A percentile compares a stretch with the other conserved stretches of the same genome.
Evolutionary conservation across 1,139 yeast species (phyloP).

Genomic region (Candida gigantensis): DNA sequence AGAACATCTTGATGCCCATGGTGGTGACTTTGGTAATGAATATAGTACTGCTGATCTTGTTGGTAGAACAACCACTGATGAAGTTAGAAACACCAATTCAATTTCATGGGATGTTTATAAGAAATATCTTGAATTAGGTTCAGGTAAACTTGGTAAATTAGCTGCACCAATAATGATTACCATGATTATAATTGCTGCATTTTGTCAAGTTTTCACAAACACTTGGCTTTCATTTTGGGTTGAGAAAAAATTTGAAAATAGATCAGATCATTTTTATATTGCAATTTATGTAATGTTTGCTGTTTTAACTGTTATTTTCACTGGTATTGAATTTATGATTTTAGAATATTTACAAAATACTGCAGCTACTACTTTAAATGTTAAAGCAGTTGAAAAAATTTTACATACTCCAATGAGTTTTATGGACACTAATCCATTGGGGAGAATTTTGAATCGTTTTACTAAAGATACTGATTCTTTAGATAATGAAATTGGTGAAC

Average conservation of each 20-base stretch:
- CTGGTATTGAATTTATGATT: conserved; percentile 52
- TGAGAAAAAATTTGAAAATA: conserved; percentile 27
- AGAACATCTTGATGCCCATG: too few relatives aligned
- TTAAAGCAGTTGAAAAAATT: conserved; percentile 36
- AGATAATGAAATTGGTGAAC: conserved; percentile 50
- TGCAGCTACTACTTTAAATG: conserved; percentile 39
- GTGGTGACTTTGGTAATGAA: not conserved
- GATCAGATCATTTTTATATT: conserved; percentile 30
- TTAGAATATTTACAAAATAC: conserved; percentile 55
- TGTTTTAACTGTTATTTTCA: conserved; percentile 46
- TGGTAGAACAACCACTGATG: conserved; percentile 37
- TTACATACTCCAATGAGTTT: conserved; percentile 49
- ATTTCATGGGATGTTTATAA: conserved; percentile 38
- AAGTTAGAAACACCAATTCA: conserved; percentile 43
- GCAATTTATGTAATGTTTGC: conserved; percentile 36
- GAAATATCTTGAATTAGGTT: conserved; percentile 37
- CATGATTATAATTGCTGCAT: conserved; percentile 41
- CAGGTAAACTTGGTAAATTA: conserved; percentile 38
- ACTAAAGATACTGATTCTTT: conserved; percentile 50
- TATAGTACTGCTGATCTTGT: conserved; percentile 12
- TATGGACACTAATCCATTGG: conserved; percentile 48
- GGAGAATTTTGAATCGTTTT: conserved; percentile 56
- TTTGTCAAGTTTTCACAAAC: conserved; percentile 38
- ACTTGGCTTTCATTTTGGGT: conserved; percentile 45
- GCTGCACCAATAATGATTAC: conserved; percentile 36